Base-by-base conservation (phyloP, 345 rosid genomes). In the Acer yangbiense region DNA sequence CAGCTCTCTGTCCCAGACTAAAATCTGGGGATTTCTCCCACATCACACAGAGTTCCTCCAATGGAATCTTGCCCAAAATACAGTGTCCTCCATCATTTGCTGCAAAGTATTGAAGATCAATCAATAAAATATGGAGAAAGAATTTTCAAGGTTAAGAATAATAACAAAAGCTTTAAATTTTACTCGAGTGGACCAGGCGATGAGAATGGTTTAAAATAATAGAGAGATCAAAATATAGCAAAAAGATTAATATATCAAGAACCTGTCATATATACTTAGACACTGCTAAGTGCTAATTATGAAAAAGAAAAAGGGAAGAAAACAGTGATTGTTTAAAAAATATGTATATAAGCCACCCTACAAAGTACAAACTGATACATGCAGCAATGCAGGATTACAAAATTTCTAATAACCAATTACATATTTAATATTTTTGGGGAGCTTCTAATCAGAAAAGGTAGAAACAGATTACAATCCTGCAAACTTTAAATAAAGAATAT, bases 11-110 rank as follows among this genome's bases (percentile, higher is more conserved):
- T 58, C 99, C 99, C 87, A 91, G 83, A 82, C 84, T 80, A 85
- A 97, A 82, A 86, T 89, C 84, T 23, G 94, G 98, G 62, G 94
- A 91, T 80, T 90, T 88, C 83, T 92, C 89, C 99, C 91, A 93
- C 52, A 88, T 87, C 20, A 77, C 12, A 81, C 82, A 89, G 66
- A 93, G 91, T 25, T 93, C 86, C 71, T 93, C 93, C 81, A 97
- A 63, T 14, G 94, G 89, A 81, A 97, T 85, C 76, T 88, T 90
- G 65, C 99, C 98, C 88, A 92, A 86, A 55, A 90, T 81, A 82
- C 94, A 91, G 85, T 87, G 88, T 75, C 98, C 97, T 65, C 97
- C 95, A 81, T 82, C 72, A 86, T 91, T 90, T 84, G 91, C 99
- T 97, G 88, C 52, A 73, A 82, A 50, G 20, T 72, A 69, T 63